Conservation (phyloP, 164 flowering plant genomes). For the Berberis vulgaris region DNA sequence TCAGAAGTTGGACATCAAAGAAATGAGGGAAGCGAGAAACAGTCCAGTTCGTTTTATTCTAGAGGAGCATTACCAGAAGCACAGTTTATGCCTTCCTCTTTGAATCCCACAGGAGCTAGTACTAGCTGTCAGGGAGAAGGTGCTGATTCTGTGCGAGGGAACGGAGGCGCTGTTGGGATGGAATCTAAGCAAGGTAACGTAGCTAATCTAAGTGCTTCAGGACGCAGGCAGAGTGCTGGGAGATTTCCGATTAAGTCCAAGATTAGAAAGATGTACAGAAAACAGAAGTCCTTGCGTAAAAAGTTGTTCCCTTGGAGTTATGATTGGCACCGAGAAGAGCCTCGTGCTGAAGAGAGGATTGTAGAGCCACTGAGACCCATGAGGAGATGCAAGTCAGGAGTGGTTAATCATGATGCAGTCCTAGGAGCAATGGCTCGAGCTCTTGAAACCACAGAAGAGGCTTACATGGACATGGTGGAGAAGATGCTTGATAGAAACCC, state of each 20-base stretch:
- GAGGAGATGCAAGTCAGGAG: constrained; percentile 45
- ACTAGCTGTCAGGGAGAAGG: constrained; percentile 21
- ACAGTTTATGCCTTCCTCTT: constrained; percentile 14
- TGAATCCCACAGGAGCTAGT: constrained; percentile 15
- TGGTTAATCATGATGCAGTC: constrained; percentile 45
- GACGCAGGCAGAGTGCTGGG: constrained; percentile 22
- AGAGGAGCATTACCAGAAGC: constrained; percentile 18
- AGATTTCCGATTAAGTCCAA: constrained; percentile 33
- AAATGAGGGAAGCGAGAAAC: constrained; percentile 13
- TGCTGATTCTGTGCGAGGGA: constrained; percentile 26
- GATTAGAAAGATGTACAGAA: constrained; percentile 42
- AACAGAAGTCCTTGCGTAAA: constrained; percentile 54
- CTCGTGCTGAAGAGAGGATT: constrained; percentile 23
- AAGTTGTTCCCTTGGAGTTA: constrained; percentile 64
- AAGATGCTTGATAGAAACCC: constrained; percentile 40
- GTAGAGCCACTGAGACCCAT: constrained; percentile 27
- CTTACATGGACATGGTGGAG: constrained; percentile 58
- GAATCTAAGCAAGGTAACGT: constrained; percentile 15
- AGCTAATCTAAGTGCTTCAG: constrained; percentile 18
- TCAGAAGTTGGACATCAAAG: constrained; percentile 14
- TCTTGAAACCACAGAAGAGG: constrained; percentile 46
- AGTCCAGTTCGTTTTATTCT: constrained; percentile 9
- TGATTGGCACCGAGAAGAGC: constrained; percentile 59
- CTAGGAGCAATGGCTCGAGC: constrained; percentile 53
- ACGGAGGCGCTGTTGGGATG: constrained; percentile 17